Evolutionary conservation across 2,329 filamentous ascomycete species (phyloP), one percentile per base, ranked within the genome.

Genomic region (Aspergillus hortae): DNA sequence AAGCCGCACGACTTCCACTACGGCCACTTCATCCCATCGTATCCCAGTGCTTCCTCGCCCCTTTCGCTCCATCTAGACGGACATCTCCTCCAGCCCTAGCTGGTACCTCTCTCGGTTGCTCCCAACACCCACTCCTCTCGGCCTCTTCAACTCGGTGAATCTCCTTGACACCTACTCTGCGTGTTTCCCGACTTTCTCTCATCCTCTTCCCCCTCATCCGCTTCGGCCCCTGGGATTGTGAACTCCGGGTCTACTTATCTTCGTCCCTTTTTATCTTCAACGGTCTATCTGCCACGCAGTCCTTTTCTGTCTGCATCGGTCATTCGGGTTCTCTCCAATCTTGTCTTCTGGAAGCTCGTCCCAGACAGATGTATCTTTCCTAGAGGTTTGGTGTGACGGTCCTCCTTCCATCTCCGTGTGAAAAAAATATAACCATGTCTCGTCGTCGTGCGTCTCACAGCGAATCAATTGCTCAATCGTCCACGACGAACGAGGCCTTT

Each of bases 391-490:
- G 41, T 47, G 27, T 7, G 36, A 49, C 12, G 35, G 35, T 14
- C 12, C 11, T 17, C 35, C 35, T 38, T 38, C 14, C 35, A 10
- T 17, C 35, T 38, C 35, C 35, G 51, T 58, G 56, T 23, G 4
- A 56, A 51, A 32, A 61, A 51, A 38, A 17, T 17, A 43, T 48
- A 46, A 64, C 46, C 58, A 70, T 72, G 69, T 68, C 69, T 62
- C 68, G 67, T 59, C 69, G 68, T 44, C 63, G 67, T 61, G 61
- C 65, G 23, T 69, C 69, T 23, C 63, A 72, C 58, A 70, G 64
- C 58, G 69, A 71, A 59, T 56, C 61, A 51, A 43, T 61, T 52
- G 55, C 61, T 41, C 50, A 59, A 48, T 56, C 57, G 35, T 60
- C 65, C 43, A 52, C 64, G 51, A 60, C 67, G 57, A 71, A 69